Evolutionary conservation across 140 eudicot species (phyloP).

Genomic region (Bidens hawaiensis): DNA sequence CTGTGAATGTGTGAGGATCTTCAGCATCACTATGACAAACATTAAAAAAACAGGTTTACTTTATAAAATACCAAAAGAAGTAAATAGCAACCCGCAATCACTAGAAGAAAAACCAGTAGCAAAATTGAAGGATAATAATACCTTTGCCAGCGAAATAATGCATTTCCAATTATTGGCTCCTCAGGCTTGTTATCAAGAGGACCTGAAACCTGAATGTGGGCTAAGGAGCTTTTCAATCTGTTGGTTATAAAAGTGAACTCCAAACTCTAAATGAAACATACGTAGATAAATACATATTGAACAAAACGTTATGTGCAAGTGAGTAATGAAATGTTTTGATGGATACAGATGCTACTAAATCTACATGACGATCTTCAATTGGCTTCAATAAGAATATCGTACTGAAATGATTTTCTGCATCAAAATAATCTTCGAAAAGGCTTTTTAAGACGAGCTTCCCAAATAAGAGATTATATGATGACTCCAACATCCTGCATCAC

Average conservation of each 20-base stretch:
- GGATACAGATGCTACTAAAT: slow-evolving; percentile 93
- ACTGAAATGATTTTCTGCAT: slow-evolving; percentile 74
- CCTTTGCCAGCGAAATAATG: slow-evolving; percentile 97
- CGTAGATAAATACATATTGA: not conserved
- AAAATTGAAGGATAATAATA: slow-evolving; percentile 18
- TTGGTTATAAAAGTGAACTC: not conserved
- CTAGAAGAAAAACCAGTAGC: slow-evolving; percentile 13
- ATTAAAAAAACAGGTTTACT: not conserved
- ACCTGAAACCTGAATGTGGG: slow-evolving; percentile 65
- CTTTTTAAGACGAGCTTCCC: slow-evolving; percentile 84
- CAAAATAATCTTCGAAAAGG: slow-evolving; percentile 86
- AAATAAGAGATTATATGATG: slow-evolving; percentile 78
- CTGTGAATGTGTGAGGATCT: slow-evolving; percentile 92
- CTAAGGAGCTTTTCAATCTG: slow-evolving; percentile 36
- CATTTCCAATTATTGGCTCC: slow-evolving; percentile 67
- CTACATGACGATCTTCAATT: slow-evolving; percentile 86
- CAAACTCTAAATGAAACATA: slow-evolving; percentile 1
- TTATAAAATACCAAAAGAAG: not conserved
- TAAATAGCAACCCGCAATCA: not conserved
- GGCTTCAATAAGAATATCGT: slow-evolving; percentile 87
- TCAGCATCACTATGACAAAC: slow-evolving; percentile 43
- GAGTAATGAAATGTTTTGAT: slow-evolving; percentile 5
- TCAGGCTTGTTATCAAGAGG: slow-evolving; percentile 80
- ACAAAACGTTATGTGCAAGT: not conserved
- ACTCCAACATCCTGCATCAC: slow-evolving; percentile 88